Base-by-base conservation (phyloP, 495 filamentous ascomycete species). In the Pseudomonodictys pantanalensis region DNA sequence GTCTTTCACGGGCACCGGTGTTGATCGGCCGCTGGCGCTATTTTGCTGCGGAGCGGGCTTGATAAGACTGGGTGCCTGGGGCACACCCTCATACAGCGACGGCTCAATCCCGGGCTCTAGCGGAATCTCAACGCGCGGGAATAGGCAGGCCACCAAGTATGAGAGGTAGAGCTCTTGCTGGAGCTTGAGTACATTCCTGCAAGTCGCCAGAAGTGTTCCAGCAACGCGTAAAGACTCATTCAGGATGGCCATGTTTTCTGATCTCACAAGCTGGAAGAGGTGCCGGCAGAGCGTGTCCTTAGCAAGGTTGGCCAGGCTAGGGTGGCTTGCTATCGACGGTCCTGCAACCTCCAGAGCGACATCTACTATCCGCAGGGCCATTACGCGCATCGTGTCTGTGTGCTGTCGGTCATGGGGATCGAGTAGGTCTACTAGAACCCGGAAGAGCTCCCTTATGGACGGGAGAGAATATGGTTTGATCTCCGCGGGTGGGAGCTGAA, bases 91-190 rank as follows among this genome's bases (percentile, higher is more conserved):
- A 72, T 99, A 99, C 8, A 99, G 79, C 7, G 84, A 81, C 39
- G 95, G 92, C 70, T 97, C 85, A 47, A 99, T 97, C 29, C 88
- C 89, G 2, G 89, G 78, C 60, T 99, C 93, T 51, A 83, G 78
- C 1, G 95, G 95, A 56, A 99, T 97, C 56, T 95, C 90, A 23
- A 97, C 86, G 17, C 85, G 80, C 2, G 95, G 93, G 68, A 97
- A 92, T 33, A 99, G 78, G 69, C 93, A 99, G 11, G 90, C 89
- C 26, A 97, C 87, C 28, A 99, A 73, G 71, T 99, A 99, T 0
- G 91, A 95, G 30, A 99, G 74, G 68, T 92, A 99, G 2, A 99
- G 79, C 73, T 99, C 93, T 77, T 99, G 93, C 67, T 99, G 93
- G 23, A 99, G 78, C 74, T 97, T 97, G 49, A 99, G 75, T 18